Evolutionary conservation across 202 grass and related monocot genomes (phyloP).

Genomic region (Digitaria exilis): DNA sequence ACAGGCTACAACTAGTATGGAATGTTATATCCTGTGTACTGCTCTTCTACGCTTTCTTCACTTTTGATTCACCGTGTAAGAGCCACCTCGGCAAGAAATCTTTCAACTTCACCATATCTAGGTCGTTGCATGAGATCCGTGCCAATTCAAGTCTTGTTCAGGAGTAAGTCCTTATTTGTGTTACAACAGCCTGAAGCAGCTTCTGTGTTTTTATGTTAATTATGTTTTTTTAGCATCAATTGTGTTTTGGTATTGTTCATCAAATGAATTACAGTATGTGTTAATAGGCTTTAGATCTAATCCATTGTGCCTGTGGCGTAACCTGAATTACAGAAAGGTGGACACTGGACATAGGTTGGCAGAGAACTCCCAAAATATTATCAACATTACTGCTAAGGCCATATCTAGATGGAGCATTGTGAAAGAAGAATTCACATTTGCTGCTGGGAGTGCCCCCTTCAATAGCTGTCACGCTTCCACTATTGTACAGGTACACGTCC

Average conservation of each 20-base stretch:
- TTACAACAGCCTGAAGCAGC: background rate
- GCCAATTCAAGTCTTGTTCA: background rate
- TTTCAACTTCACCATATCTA: slow-evolving; percentile 15
- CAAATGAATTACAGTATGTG: no score
- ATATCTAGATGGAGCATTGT: slow-evolving; percentile 51
- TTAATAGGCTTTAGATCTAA: slow-evolving; percentile 4
- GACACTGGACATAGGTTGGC: slow-evolving; percentile 35
- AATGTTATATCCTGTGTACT: slow-evolving; percentile 14
- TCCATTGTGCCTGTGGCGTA: background rate
- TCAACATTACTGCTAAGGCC: slow-evolving; percentile 35
- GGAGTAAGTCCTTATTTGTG: slow-evolving; percentile 18
- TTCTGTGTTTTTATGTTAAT: background rate
- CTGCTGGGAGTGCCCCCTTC: slow-evolving; percentile 57
- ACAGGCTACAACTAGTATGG: slow-evolving; percentile 16
- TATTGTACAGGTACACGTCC: slow-evolving; percentile 71
- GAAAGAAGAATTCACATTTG: slow-evolving; percentile 68
- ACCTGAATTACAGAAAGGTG: slow-evolving; percentile 23
- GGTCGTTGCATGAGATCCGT: slow-evolving; percentile 13
- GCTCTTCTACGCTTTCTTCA: slow-evolving; percentile 16
- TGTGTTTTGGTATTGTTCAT: no score
- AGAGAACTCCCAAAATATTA: slow-evolving; percentile 30
- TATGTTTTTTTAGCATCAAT: no score
- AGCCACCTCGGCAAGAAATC: slow-evolving; percentile 1
- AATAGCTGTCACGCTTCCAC: slow-evolving; percentile 92
- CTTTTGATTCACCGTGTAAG: background rate